Evolutionary conservation across 352 stramenopile genomes (phyloP).

Genomic region (Phytopythium oedochilum): DNA sequence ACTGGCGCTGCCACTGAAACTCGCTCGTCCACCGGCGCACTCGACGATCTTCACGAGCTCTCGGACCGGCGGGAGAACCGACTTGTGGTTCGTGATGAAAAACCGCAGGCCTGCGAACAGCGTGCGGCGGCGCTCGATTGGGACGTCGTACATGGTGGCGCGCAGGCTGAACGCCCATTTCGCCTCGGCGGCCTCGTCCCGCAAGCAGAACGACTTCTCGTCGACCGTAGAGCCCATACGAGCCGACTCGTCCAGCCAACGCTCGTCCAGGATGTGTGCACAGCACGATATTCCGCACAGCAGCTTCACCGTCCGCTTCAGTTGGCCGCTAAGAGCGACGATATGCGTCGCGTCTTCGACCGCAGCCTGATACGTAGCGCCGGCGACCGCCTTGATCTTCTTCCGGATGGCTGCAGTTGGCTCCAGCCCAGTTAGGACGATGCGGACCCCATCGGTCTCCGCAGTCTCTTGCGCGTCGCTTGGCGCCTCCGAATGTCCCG

Average conservation of each 20-base stretch:
- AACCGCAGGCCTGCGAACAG: constrained; percentile 26
- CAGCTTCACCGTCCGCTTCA: constrained; percentile 60
- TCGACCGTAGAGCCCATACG: constrained; percentile 17
- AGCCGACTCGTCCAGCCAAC: constrained; percentile 44
- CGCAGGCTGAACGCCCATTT: constrained; percentile 49
- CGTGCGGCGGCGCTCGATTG: constrained; percentile 15
- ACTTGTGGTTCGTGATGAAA: constrained; percentile 56
- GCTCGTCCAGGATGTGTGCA: constrained; percentile 36
- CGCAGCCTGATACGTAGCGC: constrained; percentile 35
- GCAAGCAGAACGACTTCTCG: constrained; percentile 36
- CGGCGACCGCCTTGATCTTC: constrained; percentile 37
- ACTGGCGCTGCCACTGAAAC: constrained; percentile 20
- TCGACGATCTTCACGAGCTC: constrained; percentile 50
- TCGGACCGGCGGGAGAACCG: constrained; percentile 34
- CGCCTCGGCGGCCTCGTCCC: constrained; percentile 29
- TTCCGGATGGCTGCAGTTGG: constrained; percentile 26
- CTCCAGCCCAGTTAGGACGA: constrained; percentile 50
- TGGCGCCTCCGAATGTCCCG: neutral
- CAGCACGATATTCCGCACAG: constrained; percentile 55
- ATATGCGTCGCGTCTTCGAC: constrained; percentile 45
- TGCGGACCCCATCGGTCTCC: constrained; percentile 12
- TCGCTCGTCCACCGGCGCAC: constrained; percentile 34
- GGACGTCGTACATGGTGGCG: constrained; percentile 37
- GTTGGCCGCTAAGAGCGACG: constrained; percentile 28
- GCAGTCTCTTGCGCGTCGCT: neutral